A percentile compares a stretch with the other conserved stretches of the same genome.
Evolutionary conservation across 1,139 yeast genomes (phyloP).

Genomic region (Debaryomyces nepalensis): DNA sequence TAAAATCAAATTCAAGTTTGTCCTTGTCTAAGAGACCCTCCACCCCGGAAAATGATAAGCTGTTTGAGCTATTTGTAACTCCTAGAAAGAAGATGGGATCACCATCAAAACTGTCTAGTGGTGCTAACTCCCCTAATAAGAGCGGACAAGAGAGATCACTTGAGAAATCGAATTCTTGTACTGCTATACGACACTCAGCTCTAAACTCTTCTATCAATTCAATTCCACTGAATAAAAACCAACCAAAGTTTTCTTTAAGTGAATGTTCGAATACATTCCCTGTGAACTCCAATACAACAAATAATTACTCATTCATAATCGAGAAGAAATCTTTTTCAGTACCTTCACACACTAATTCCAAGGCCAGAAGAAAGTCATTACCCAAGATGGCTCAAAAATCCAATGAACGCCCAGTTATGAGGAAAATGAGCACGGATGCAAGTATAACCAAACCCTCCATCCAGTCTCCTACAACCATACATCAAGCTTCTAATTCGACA

Average conservation of each 20-base stretch:
- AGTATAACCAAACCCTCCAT: conserved; percentile 13
- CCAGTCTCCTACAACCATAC: conserved; percentile 10
- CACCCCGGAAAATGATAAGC: conserved; percentile 6
- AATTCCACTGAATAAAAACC: conserved; percentile 14
- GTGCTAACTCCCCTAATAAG: conserved; percentile 12
- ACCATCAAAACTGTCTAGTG: conserved; percentile 12
- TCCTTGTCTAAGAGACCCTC: conserved; percentile 5
- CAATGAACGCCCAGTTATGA: conserved; percentile 18
- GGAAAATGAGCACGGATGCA: conserved; percentile 17
- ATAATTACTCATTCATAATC: conserved; percentile 22
- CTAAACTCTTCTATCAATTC: conserved; percentile 6
- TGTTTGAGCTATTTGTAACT: conserved; percentile 9
- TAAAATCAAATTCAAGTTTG: conserved; percentile 6
- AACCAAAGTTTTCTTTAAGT: conserved; percentile 28
- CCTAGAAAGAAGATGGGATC: conserved; percentile 14
- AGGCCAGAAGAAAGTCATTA: conserved; percentile 23
- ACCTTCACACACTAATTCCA: conserved; percentile 13
- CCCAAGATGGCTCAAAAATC: conserved; percentile 15
- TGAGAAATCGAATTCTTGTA: conserved; percentile 18
- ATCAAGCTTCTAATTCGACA: conserved; percentile 10
- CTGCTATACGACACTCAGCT: conserved; percentile 14
- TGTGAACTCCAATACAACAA: conserved; percentile 18
- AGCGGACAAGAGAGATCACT: conserved; percentile 11
- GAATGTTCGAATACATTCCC: conserved; percentile 35
- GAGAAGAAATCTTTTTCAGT: conserved; percentile 19